These are phyloP conservation scores for Lolium rigidum DNA, from an alignment of 176 grass and related monocot genomes.

Conservation along the genomic window DNA sequence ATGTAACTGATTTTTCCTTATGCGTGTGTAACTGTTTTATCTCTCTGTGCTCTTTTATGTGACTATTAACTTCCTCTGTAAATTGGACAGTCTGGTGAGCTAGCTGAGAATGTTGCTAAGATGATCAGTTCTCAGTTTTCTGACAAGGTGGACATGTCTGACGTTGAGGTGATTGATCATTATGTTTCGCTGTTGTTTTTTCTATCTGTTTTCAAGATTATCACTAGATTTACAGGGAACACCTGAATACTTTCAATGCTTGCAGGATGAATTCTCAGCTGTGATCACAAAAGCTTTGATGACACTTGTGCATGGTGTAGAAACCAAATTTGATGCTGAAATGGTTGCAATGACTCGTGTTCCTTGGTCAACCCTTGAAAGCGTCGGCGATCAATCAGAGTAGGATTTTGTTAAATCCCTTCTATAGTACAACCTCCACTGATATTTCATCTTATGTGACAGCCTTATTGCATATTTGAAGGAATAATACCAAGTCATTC, in stretches of 20 bases:
- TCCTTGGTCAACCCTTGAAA: conserved; percentile 95
- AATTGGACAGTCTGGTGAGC: conserved; percentile 77
- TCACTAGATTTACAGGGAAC: conserved; percentile 28
- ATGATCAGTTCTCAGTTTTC: conserved; percentile 87
- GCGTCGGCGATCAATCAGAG: conserved; percentile 98
- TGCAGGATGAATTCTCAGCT: conserved; percentile 94
- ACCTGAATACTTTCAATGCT: conserved; percentile 30
- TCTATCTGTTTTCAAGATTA: conserved; percentile 27
- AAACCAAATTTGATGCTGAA: conserved; percentile 99
- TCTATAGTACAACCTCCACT: conserved; percentile 27
- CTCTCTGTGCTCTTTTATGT: conserved; percentile 21
- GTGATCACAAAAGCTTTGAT: conserved; percentile 96
- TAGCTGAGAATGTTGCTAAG: conserved; percentile 98
- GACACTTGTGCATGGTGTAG: conserved; percentile 94
- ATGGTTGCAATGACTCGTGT: conserved; percentile 96
- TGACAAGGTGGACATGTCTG: conserved; percentile 96
- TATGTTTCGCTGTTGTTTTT: conserved; percentile 28
- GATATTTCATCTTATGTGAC: conserved; percentile 23
- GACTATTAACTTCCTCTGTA: conserved; percentile 32
- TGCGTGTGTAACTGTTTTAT: neutral
- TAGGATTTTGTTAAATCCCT: conserved; percentile 52
- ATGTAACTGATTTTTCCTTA: conserved; percentile 7
- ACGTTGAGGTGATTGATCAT: conserved; percentile 79
- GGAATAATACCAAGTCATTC: neutral
- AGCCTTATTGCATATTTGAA: conserved; percentile 18